Evolutionary conservation across 2,329 filamentous ascomycete genomes (phyloP), one percentile per base, ranked within the genome.

Genomic region (Penicillium thymicola): DNA sequence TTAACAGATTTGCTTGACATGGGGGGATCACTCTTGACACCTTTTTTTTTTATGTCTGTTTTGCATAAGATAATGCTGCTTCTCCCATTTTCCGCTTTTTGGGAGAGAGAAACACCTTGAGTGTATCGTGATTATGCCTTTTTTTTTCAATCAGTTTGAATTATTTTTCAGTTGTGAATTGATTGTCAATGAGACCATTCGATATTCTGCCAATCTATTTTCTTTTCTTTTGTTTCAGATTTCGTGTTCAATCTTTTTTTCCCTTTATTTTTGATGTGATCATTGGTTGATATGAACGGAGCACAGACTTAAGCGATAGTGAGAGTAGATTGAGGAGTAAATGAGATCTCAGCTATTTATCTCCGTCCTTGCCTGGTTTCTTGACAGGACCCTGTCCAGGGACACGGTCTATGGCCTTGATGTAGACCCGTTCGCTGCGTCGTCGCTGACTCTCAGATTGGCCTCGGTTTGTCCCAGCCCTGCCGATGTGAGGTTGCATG

Each of bases 401-500:
- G 0, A 57, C 38, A 2, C 57, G 50, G 11, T 45, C 44, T 5
- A 62, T 25, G 30, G 48, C 50, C 2, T 41, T 36, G 3, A 54
- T 8, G 6, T 51, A 60, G n/a, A 43, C 43, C 6, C 55, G 43
- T 5, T 48, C 48, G 8, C 51, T 55, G 1, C 60, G 59, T 2
- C 54, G 45, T 18, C 54, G 45, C 44, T 61, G 55, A 27, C 53
- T 55, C 28, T 38, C 53, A 1, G 59, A 62, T 5, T 41, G 38
- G 14, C 58, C 60, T 7, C 54, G 55, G 27, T 60, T 55, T 9
- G 37, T 54, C 3, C 54, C 57, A 27, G 46, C 51, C 16, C 54
- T 40, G 5, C 45, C 55, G 2, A 40, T 36, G 1, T 41, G 36
- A 23, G 45, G 6, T 13, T 45, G 36, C 11, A 11, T 11, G 2